Percentiles rank a stretch among this genome's conserved stretches.
Evolutionary conservation across 208 protist species (phyloP).

Genomic region (Crithidia brevicula): DNA sequence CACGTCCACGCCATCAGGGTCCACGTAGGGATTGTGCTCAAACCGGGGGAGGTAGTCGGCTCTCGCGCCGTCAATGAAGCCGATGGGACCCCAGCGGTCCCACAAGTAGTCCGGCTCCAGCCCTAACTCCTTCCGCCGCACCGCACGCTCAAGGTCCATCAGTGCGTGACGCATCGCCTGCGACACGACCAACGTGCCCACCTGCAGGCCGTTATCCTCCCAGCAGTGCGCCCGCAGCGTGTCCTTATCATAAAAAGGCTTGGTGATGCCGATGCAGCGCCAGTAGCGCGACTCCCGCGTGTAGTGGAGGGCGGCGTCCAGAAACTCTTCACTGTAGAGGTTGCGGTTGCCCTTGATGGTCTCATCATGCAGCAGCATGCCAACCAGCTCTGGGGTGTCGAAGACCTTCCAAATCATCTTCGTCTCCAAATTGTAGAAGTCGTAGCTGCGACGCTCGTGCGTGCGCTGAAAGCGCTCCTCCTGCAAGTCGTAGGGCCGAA

Average conservation of each 20-base stretch:
- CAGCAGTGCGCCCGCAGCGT: constrained; percentile 90
- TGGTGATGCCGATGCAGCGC: constrained; percentile 91
- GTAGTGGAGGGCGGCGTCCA: constrained; percentile 84
- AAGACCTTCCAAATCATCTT: constrained; percentile 92
- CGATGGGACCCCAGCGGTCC: constrained; percentile 90
- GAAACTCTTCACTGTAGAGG: constrained; percentile 71
- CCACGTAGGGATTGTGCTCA: constrained; percentile 86
- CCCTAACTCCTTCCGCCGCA: constrained; percentile 82
- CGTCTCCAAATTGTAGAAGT: constrained; percentile 87
- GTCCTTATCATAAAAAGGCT: constrained; percentile 86
- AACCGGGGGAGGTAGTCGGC: constrained; percentile 89
- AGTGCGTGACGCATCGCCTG: constrained; percentile 90
- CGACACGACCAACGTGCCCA: constrained; percentile 84
- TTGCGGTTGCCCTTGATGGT: constrained; percentile 74
- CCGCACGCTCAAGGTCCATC: constrained; percentile 89
- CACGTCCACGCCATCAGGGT: constrained; percentile 91
- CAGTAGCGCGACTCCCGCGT: constrained; percentile 87
- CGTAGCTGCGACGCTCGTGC: constrained; percentile 64
- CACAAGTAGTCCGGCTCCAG: constrained; percentile 89
- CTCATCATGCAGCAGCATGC: constrained; percentile 89
- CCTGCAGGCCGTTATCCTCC: constrained; percentile 82
- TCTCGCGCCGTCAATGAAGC: constrained; percentile 86
- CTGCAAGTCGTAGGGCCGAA: constrained; percentile 62
- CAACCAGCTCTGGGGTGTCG: constrained; percentile 85
- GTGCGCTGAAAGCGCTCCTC: constrained; percentile 44